Base-by-base conservation (phyloP, 2,329 filamentous ascomycete species). In the Phyllachora maydis region DNA sequence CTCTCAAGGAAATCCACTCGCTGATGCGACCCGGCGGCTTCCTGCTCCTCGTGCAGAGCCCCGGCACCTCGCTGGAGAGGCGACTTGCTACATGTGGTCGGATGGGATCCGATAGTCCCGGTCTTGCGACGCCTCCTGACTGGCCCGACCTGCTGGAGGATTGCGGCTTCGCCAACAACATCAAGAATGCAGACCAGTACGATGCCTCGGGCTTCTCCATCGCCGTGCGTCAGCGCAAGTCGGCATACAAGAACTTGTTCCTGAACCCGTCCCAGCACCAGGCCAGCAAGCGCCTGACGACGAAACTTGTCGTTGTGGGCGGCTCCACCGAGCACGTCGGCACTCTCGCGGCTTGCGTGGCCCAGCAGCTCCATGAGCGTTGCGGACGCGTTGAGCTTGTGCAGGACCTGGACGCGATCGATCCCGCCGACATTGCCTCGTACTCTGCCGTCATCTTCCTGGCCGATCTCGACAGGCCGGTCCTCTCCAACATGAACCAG, bases 81-180 rank as follows among this genome's bases (percentile, higher is more conserved):
- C n/a, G n/a, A n/a, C n/a, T n/a, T n/a, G n/a, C n/a, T n/a, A n/a
- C n/a, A n/a, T n/a, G n/a, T n/a, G n/a, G n/a, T n/a, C n/a, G n/a
- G n/a, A n/a, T n/a, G n/a, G n/a, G n/a, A n/a, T n/a, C n/a, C n/a
- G n/a, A n/a, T n/a, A n/a, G n/a, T n/a, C n/a, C n/a, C n/a, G n/a
- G n/a, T n/a, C n/a, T 29, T 2, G 20, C 30, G 5, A 44, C 41
- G 0, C 42, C 41, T 1, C 41, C 44, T 0, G 37, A 41, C 18
- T 50, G 45, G 43, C 36, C 39, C 0, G 41, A 45, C 8, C 14
- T 41, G 2, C 37, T 53, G 1, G 38, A 47, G 2, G 23, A 27
- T 4, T 40, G 32, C 13, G 47, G 44, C 1, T 55, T 54, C 16
- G n/a, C n/a, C n/a, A n/a, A n/a, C n/a, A n/a, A n/a, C n/a, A n/a